Base-by-base conservation (phyloP, 2,329 filamentous ascomycete genomes). In the Arthrocladium fulminans region DNA sequence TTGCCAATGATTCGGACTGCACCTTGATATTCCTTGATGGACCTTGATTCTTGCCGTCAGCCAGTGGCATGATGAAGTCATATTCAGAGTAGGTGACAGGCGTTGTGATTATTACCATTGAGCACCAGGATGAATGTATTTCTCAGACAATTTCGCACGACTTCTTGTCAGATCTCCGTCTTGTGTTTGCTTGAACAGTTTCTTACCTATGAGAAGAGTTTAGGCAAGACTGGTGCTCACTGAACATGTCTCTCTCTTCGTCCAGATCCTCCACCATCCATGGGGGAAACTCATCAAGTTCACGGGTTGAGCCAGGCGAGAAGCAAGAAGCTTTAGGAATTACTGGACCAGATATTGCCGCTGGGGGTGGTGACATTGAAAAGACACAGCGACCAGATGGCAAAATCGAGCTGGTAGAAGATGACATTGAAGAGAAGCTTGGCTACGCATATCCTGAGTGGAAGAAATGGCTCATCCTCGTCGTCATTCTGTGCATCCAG, bases 401-500 rank as follows among this genome's bases (percentile, higher is more conserved):
- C 39, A 66, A 61, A 45, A 40, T 57, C 2, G 67, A 74, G 51
- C 54, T 78, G 34, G 71, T 65, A 2, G 72, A 75, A 51, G 66
- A 67, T 23, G 79, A 83, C 54, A 83, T 79, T 61, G 82, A 81
- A 61, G 72, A 76, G 9, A 75, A 84, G 61, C 69, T 86, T 1
- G 81, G 80, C 41, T 86, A 74, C 59, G 66, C 67, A 8, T 86
- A 75, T 52, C 61, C 61, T 7, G 47, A 47, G 27, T 63, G 61
- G 61, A 61, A 61, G 57, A 63, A 62, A 54, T 64, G 61, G 61
- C 53, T 52, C 37, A 57, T 59, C 19, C 38, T 59, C 17, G 44
- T 54, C 23, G 17, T 85, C 61, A 81, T 86, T 62, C 84, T 85
- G 67, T 68, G 78, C 55, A 80, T 86, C 3, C 83, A 86, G 61